Evolutionary conservation across 805 yeast genomes (phyloP), one percentile per base, ranked within the genome.

Genomic region (Suhomyces faveliae): DNA sequence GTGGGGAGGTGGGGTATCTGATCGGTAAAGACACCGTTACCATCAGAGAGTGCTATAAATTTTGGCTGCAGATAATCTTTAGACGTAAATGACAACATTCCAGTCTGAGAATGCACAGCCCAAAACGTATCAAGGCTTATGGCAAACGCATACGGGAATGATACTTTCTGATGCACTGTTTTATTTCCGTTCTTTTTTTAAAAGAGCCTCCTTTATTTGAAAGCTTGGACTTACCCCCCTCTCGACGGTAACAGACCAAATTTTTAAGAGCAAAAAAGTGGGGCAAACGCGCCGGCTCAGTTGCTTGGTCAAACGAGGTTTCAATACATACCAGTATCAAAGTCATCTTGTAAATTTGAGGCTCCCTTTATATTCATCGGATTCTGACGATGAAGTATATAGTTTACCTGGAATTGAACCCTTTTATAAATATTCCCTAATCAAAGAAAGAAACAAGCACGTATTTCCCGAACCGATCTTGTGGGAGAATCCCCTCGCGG

Each of bases 311-410:
- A 11, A 24, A 6, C 27, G 9, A 6, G 27, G 6, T 24, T 7
- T 33, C 21, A 17, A 33, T 35, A 51, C 51, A n/a, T 48, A 51
- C 53, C 47, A 47, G 49, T 29, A 51, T 47, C 43, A 51, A 37
- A 13, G 51, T 50, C 53, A 51, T 51, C 19, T 21, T 39, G 24
- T 21, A 37, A 21, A 7, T 15, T 33, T 15, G 19, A 17, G 15
- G 37, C 10, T 33, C 37, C 37, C 20, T 20, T 33, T 13, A 4
- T 33, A n/a, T n/a, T 33, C 37, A 33, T 33, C 37, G 37, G 37
- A 33, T 33, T 17, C 37, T 33, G n/a, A 15, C 37, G 37, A 25
- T 40, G 33, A 15, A 35, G 22, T 15, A 9, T 39, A 12, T 5
- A 19, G 25, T 11, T 25, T 29, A 40, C 11, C n/a, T 24, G 43